Percentiles rank a stretch among this genome's conserved stretches.
Conservation (phyloP, 176 grass and related monocot genomes). For the Zea luxurians region DNA sequence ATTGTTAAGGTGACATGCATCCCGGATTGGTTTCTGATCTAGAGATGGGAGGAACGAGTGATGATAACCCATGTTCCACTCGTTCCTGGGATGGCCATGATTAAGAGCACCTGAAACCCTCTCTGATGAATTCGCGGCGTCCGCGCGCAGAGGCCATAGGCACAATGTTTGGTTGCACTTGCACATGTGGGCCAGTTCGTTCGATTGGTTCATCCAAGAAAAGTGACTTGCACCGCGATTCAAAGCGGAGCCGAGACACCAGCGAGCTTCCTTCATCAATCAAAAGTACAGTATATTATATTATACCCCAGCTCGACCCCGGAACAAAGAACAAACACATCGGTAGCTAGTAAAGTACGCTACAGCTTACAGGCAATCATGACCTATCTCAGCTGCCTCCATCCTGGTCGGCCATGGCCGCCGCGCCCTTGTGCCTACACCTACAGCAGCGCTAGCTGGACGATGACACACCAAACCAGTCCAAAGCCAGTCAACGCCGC, state of each 20-base stretch:
- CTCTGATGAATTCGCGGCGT: too few relatives aligned
- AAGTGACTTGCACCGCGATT: neutral
- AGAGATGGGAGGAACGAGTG: too few relatives aligned
- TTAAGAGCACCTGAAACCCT: too few relatives aligned
- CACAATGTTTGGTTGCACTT: neutral
- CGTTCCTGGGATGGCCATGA: too few relatives aligned
- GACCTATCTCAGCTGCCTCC: constrained; percentile 33
- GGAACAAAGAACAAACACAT: constrained; percentile 37
- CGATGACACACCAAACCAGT: constrained; percentile 28
- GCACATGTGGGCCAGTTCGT: neutral
- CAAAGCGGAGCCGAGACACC: neutral
- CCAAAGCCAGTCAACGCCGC: constrained; percentile 24
- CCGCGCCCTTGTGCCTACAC: constrained; percentile 12
- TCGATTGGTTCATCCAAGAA: neutral
- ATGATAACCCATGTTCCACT: too few relatives aligned
- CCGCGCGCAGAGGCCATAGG: too few relatives aligned
- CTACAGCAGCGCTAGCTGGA: constrained; percentile 47
- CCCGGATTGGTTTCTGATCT: too few relatives aligned
- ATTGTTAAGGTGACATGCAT: too few relatives aligned
- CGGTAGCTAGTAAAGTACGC: neutral
- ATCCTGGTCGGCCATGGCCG: constrained; percentile 30
- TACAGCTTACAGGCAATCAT: neutral
- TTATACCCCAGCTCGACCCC: neutral
- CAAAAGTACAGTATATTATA: neutral
- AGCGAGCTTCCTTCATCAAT: neutral